Evolutionary conservation across 1,139 yeast genomes (phyloP), one percentile per base, ranked within the genome.

Genomic region (Candida gigantensis): DNA sequence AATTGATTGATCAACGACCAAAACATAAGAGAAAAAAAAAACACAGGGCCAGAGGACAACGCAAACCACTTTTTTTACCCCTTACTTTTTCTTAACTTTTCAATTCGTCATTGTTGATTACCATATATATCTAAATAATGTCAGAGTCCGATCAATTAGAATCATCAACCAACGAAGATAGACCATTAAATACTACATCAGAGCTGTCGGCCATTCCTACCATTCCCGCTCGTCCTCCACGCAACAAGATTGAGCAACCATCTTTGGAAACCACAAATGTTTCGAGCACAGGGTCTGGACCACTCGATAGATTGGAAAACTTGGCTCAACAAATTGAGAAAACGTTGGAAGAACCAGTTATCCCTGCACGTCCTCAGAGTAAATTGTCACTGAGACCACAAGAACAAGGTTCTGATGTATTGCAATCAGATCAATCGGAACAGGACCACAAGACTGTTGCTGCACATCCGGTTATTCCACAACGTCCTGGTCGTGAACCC

Each of bases 341-440:
- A 23, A 12, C 12, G 3, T 23, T 12, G 16, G 24, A 8, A 13
- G 26, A 24, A 11, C 36, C 36, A 11, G 18, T 28, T 16, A 24
- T 34, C 24, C 36, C 36, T 9, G 32, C 32, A 12, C 36, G 36
- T 23, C 36, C 36, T 23, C 25, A 23, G n/a, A n/a, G 7, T 23
- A n/a, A n/a, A 20, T 23, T 12, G 25, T 23, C 25, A 12, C 4
- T 7, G 12, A 20, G n/a, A n/a, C 13, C 25, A n/a, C 11, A 23
- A 23, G 25, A 23, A 23, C 25, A 23, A 4, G 25, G n/a, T 20
- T 20, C n/a, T 20, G 23, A 6, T 9, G 4, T n/a, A 20, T n/a
- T n/a, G n/a, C n/a, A n/a, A n/a, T n/a, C n/a, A n/a, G n/a, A n/a
- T n/a, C n/a, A n/a, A n/a, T n/a, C n/a, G n/a, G n/a, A n/a, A n/a